These are phyloP conservation scores for Sarocladiaceae sp. DNA, from an alignment of 2,329 filamentous ascomycete genomes.

Conservation along the genomic window DNA sequence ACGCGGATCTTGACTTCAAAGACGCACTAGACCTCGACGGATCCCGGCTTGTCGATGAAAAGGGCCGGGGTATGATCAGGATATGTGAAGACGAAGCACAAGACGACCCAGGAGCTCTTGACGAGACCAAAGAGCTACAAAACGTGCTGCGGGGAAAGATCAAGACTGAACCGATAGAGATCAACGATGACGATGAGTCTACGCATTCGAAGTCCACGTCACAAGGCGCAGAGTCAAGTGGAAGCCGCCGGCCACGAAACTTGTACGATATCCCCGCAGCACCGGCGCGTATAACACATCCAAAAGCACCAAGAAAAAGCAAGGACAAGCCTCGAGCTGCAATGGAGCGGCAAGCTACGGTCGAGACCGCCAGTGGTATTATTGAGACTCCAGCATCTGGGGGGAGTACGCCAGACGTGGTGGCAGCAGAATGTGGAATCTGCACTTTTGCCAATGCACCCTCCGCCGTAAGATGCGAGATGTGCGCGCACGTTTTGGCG, in stretches of 20 bases:
- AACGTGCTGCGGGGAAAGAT: constrained; percentile 22
- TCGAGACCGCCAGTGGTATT: not conserved
- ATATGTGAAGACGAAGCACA: constrained; percentile 65
- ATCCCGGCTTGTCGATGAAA: constrained; percentile 55
- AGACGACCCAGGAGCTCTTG: constrained; percentile 36
- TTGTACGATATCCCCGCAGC: constrained; percentile 1
- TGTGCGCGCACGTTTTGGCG: constrained; percentile 66
- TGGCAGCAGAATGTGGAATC: constrained; percentile 21
- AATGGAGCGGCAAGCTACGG: not conserved
- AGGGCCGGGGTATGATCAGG: constrained; percentile 62
- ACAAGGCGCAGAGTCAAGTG: not conserved
- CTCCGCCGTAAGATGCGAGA: constrained; percentile 51
- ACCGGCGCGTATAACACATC: not conserved
- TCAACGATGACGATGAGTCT: not conserved
- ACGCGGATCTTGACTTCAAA: constrained; percentile 35
- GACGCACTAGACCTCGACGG: constrained; percentile 61
- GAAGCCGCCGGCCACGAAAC: not conserved
- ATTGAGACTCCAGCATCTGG: not conserved
- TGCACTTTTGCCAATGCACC: constrained; percentile 62
- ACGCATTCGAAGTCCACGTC: not conserved
- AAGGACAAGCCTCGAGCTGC: not conserved
- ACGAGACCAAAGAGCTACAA: constrained; percentile 60
- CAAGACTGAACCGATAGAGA: constrained; percentile 16
- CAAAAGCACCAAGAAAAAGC: not conserved
- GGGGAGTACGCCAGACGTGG: not conserved